phyloP scores from a whole-genome alignment of 177 flowering plant genomes.

The Vitis hybrid region DNA sequence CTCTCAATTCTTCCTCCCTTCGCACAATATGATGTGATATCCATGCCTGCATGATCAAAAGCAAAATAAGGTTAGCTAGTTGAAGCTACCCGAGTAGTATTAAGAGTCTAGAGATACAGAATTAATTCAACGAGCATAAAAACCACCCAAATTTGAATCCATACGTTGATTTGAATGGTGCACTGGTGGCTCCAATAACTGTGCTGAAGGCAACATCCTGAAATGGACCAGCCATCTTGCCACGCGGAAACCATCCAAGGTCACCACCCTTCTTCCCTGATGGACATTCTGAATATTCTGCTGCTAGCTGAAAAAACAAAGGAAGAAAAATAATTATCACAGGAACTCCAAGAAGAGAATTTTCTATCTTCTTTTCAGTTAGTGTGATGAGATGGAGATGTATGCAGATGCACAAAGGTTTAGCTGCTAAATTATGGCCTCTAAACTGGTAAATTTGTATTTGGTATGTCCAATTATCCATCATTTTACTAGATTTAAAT shows the following conservation, averaged over 20 bases:
- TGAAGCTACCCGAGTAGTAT: not conserved
- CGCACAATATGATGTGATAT: conserved; percentile 75
- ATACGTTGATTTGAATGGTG: conserved; percentile 97
- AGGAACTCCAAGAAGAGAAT: not conserved
- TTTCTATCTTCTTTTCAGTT: not conserved
- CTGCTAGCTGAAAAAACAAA: conserved; percentile 58
- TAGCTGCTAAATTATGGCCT: too few species aligned
- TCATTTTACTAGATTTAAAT: too few species aligned
- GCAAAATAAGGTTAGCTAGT: conserved; percentile 1
- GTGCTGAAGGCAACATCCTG: conserved; percentile 97
- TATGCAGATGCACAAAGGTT: too few species aligned
- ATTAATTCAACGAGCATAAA: too few species aligned
- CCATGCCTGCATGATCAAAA: conserved; percentile 65
- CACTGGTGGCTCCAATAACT: conserved; percentile 82
- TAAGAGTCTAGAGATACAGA: too few species aligned
- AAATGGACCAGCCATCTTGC: conserved; percentile 99
- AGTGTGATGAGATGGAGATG: too few species aligned
- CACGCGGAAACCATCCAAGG: conserved; percentile 98
- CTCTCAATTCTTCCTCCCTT: conserved; percentile 82
- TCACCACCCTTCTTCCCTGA: conserved; percentile 98
- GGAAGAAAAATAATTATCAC: not conserved
- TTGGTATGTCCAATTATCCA: too few species aligned
- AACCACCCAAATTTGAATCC: conserved; percentile 14
- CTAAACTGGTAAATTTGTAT: too few species aligned
- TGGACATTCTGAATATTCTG: conserved; percentile 95